A percentile compares a stretch with the other conserved stretches of the same genome.
Evolutionary conservation across 1,139 yeast genomes (phyloP).

Genomic region (Pichia sp.): DNA sequence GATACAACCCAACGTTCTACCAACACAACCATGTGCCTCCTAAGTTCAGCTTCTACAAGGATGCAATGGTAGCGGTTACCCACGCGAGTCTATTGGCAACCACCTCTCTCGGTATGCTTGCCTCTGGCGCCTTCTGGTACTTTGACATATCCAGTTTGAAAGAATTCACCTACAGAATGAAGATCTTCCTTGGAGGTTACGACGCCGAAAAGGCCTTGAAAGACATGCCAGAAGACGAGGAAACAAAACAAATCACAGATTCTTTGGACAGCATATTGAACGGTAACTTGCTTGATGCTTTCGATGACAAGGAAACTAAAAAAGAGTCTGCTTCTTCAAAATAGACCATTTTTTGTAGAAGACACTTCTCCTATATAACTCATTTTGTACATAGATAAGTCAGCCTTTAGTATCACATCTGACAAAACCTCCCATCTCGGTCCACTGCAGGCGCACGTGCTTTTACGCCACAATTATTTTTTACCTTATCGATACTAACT

Average conservation of each 20-base stretch:
- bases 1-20: slow-evolving; percentile 71
- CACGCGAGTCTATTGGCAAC: slow-evolving; percentile 75
- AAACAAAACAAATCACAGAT: slow-evolving; percentile 49
- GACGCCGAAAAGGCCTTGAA: slow-evolving; percentile 48
- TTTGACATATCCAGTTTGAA: slow-evolving; percentile 61
- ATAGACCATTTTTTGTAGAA: not conserved
- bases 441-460: not conserved
- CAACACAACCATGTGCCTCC: slow-evolving; percentile 89
- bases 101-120: slow-evolving; percentile 65
- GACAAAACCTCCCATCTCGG: not conserved
- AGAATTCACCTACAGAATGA: slow-evolving; percentile 74
- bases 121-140: slow-evolving; percentile 77
- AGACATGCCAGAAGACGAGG: slow-evolving; percentile 62
- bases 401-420: not conserved
- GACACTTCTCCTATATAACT: not conserved
- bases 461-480: not conserved
- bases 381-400: not conserved
- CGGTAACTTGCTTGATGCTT: slow-evolving; percentile 14
- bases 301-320: slow-evolving; percentile 5
- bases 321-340: not conserved
- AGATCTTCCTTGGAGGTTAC: slow-evolving; percentile 63
- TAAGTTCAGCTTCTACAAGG: slow-evolving; percentile 69
- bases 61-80: slow-evolving; percentile 83
- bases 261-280: slow-evolving; percentile 20
- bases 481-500: not conserved